Percentiles rank a stretch among this genome's conserved stretches.
These are phyloP conservation scores for Ascosphaera apis DNA, from an alignment of 2,329 filamentous ascomycete species.

Conservation along the genomic window DNA sequence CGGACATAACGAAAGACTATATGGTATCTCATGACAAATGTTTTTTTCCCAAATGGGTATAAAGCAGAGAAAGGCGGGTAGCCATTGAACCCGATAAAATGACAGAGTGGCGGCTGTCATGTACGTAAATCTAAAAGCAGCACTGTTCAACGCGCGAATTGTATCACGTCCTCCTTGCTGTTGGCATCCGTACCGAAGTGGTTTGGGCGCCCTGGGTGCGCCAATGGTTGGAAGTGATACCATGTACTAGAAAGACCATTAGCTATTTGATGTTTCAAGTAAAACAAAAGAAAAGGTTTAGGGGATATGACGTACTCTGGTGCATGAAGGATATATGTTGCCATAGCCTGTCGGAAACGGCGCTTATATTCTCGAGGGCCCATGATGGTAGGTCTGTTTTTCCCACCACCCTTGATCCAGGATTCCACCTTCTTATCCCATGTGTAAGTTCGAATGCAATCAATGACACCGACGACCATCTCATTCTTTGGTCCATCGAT, in stretches of 20 bases:
- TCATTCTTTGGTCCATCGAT: slow-evolving; percentile 80
- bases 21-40: no score
- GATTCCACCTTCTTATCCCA: slow-evolving; percentile 99
- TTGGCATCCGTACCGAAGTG: not conserved
- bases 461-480: slow-evolving; percentile 90
- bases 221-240: slow-evolving; percentile 20
- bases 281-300: no score
- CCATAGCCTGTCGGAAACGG: slow-evolving; percentile 90
- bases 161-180: not conserved
- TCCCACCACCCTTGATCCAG: slow-evolving; percentile 86
- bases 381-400: slow-evolving; percentile 75
- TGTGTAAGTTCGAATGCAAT: slow-evolving; percentile 94
- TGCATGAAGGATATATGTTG: slow-evolving; percentile 42
- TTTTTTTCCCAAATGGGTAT: no score
- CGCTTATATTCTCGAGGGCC: slow-evolving; percentile 96
- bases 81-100: no score
- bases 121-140: no score
- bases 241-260: slow-evolving; percentile 16
- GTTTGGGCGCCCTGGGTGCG: slow-evolving; percentile 11
- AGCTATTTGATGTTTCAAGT: no score
- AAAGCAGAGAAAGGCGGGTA: no score
- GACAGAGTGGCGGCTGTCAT: no score
- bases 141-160: no score
- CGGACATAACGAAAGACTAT: no score
- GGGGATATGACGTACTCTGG: slow-evolving; percentile 18